Evolutionary conservation across 257 asterid species (phyloP).

Genomic region (Lavandula angustifolia): DNA sequence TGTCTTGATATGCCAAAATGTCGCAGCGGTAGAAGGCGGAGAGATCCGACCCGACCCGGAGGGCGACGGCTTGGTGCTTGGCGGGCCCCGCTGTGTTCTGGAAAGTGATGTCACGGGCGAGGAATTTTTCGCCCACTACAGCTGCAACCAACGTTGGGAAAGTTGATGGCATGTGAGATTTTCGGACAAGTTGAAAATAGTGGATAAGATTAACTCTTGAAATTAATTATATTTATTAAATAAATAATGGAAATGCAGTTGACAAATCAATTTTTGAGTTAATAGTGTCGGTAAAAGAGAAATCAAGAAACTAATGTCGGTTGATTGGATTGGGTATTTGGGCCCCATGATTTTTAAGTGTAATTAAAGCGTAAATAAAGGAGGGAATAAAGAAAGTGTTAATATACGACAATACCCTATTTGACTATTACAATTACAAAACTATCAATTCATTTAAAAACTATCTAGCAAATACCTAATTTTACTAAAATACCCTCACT

Average conservation of each 20-base stretch:
- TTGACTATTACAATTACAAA: too few relatives aligned
- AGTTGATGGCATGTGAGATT: background rate
- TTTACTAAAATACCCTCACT: too few relatives aligned
- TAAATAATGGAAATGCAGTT: too few relatives aligned
- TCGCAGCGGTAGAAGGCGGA: conserved; percentile 64
- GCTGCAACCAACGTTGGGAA: conserved; percentile 40
- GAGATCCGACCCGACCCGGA: conserved; percentile 62
- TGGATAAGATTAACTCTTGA: background rate
- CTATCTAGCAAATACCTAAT: too few relatives aligned
- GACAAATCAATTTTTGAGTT: background rate
- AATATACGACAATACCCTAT: too few relatives aligned
- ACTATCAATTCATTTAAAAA: too few relatives aligned
- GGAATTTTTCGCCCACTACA: conserved; percentile 57
- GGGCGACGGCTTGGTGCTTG: conserved; percentile 75
- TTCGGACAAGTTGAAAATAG: background rate
- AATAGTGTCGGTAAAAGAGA: too few relatives aligned
- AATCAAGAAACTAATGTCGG: too few relatives aligned
- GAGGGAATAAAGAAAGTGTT: too few relatives aligned
- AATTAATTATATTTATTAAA: background rate
- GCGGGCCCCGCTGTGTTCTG: conserved; percentile 66
- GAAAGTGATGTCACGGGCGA: conserved; percentile 66
- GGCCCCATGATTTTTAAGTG: too few relatives aligned
- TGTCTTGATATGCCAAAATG: conserved; percentile 55
- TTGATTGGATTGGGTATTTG: too few relatives aligned
- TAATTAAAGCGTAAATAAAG: too few relatives aligned